Evolutionary conservation across 176 grass and related monocot genomes (phyloP), one percentile per base, ranked within the genome.

Genomic region (Avena atlantica): DNA sequence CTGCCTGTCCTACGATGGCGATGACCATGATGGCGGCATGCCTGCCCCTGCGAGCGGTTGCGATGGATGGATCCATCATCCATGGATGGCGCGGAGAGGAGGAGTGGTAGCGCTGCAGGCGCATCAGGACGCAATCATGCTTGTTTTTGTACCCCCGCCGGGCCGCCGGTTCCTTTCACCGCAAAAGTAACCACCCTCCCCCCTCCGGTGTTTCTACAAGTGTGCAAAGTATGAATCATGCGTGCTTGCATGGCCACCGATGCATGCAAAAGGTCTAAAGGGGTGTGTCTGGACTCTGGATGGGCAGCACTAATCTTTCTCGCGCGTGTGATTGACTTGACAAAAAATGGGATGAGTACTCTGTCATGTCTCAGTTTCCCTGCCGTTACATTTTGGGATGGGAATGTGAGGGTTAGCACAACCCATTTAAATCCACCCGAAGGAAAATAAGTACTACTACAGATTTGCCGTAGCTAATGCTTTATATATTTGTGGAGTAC

Each of bases 61-160:
- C 59, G 56, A 63, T 74, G 63, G 48, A 59, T 25, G 57, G 58
- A 48, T 42, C 40, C 9, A 48, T 48, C 45, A 9, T 42, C 14
- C 14, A 23, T 34, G 62, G n/a, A 34, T 44, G 52, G 69, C 40
- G 34, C 23, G 19, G 65, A 25, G 79, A 23, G 25, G 75, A n/a
- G 10, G 7, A 12, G 74, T 62, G n/a, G 16, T 29, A 34, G 31
- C 31, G 59, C 24, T 6, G 62, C 64, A 69, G 80, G n/a, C 55
- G 78, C 82, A 78, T 85, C 37, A 88, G 81, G 77, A 48, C 19
- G 90, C 78, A 15, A 85, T 85, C 86, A 91, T 81, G 27, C 77
- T 0, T 70, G 89, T 85, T 77, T 70, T 77, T 70, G 89, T 76
- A 85, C 89, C 12, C 34, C 67, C 36, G 17, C 9, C 36, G 16